phyloP scores from a whole-genome alignment of 1,139 yeast species.

The Geotrichum histeridarum region DNA sequence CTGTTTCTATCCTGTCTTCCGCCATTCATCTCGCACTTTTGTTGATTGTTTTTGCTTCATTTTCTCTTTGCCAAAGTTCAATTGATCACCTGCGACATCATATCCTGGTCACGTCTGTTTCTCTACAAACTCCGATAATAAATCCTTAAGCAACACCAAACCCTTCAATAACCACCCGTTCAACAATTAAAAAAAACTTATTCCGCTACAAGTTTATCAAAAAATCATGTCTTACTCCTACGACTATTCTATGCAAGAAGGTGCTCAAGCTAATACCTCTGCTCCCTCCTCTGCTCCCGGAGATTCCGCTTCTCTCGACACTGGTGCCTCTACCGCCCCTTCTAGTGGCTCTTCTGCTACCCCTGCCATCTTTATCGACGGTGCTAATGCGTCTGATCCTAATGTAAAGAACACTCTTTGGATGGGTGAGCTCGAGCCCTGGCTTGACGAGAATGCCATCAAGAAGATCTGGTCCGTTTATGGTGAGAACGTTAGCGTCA shows the following conservation, averaged over 20 bases:
- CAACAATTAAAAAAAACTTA: neutral
- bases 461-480: slow-evolving; percentile 59
- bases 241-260: slow-evolving; percentile 9
- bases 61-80: neutral
- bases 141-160: neutral
- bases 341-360: neutral
- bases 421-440: slow-evolving; percentile 94
- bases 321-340: neutral
- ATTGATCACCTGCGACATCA: neutral
- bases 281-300: neutral
- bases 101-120: neutral
- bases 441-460: slow-evolving; percentile 72
- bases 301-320: neutral
- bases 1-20: neutral
- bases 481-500: slow-evolving; percentile 51
- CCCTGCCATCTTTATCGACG: neutral
- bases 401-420: slow-evolving; percentile 47
- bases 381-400: neutral
- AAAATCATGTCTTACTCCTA: slow-evolving; percentile 11
- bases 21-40: neutral
- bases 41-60: neutral
- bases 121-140: neutral
- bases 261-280: neutral
- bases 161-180: neutral
- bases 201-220: neutral